Conservation (phyloP, 805 yeast species). For the Schwanniomyces sp. region DNA sequence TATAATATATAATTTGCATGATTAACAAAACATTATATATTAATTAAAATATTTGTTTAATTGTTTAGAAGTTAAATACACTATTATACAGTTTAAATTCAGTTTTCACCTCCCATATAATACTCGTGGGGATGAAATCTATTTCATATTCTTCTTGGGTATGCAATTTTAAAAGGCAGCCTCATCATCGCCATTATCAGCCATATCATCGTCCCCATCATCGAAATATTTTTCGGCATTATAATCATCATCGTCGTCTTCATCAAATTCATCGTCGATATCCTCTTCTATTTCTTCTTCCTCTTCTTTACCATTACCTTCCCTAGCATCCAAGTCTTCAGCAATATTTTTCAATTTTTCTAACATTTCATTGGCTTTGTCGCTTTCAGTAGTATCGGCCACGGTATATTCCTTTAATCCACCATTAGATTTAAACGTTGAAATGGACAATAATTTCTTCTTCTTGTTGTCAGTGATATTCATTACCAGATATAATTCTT, state of each 20-base stretch:
- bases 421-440: constrained; percentile 37
- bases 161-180: constrained; percentile 55
- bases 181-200: constrained; percentile 64
- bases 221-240: constrained; percentile 80
- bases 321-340: constrained; percentile 45
- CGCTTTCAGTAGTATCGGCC: constrained; percentile 28
- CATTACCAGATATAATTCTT: constrained; percentile 72
- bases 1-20: not conserved
- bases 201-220: constrained; percentile 61
- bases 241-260: constrained; percentile 75
- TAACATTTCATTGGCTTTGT: constrained; percentile 36
- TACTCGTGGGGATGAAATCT: not conserved
- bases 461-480: constrained; percentile 57
- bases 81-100: constrained; percentile 1
- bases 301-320: constrained; percentile 37
- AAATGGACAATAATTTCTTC: constrained; percentile 45
- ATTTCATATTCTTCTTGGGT: not conserved
- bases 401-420: constrained; percentile 36
- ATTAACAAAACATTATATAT: not conserved
- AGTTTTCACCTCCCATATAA: not conserved
- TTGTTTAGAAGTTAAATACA: constrained; percentile 2
- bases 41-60: not conserved
- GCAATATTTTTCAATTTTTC: constrained; percentile 44
- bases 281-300: constrained; percentile 49
- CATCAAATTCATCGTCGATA: constrained; percentile 68